Percentiles rank a stretch among this genome's conserved stretches.
These are phyloP conservation scores for Orychophragmus violaceus DNA, from an alignment of 345 rosid genomes.

Conservation along the genomic window DNA sequence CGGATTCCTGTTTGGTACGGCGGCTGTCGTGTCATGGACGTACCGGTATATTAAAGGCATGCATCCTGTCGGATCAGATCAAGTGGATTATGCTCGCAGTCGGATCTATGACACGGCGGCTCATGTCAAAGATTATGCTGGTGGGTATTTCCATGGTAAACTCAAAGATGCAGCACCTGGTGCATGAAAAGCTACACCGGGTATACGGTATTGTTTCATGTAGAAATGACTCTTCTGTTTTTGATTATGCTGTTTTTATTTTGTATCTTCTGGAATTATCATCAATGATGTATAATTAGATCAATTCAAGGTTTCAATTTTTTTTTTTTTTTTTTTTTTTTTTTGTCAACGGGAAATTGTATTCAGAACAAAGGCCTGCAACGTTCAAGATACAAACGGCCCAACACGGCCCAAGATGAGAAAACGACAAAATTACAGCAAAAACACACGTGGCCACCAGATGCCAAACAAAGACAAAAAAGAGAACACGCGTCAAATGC, in stretches of 20 bases:
- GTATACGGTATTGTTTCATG: not conserved
- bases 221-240: not conserved
- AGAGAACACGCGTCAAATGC: too few relatives aligned
- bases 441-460: too few relatives aligned
- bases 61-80: conserved; percentile 65
- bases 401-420: too few relatives aligned
- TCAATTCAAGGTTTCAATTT: conserved; percentile 1
- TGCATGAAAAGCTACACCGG: conserved; percentile 40
- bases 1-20: conserved; percentile 42
- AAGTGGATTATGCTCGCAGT: conserved; percentile 60
- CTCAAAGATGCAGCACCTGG: conserved; percentile 93
- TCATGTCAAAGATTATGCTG: conserved; percentile 79
- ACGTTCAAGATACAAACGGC: too few relatives aligned
- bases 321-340: not conserved
- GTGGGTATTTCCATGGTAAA: conserved; percentile 69
- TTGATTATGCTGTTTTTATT: not conserved
- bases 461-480: too few relatives aligned
- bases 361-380: too few relatives aligned
- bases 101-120: conserved; percentile 74
- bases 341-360: too few relatives aligned
- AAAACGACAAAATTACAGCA: too few relatives aligned
- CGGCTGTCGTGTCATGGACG: conserved; percentile 55
- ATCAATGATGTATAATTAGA: not conserved
- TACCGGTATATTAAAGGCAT: conserved; percentile 59
- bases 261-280: not conserved